Conservation (phyloP, 148 eudicot species). For the Heliamphora exappendiculata region DNA sequence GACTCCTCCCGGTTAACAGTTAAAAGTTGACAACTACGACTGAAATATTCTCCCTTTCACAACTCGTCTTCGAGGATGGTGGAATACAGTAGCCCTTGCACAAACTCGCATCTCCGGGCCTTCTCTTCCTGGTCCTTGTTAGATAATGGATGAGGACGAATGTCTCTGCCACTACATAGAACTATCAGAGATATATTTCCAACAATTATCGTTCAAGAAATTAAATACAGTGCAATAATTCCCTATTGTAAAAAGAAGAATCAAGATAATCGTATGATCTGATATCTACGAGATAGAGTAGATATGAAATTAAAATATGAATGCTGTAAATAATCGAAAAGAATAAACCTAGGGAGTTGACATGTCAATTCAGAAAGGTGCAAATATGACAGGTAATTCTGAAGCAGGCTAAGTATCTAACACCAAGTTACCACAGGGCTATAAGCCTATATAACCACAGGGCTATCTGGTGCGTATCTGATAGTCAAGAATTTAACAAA, state of each 20-base stretch:
- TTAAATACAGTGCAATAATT: neutral
- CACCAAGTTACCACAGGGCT: too few relatives aligned
- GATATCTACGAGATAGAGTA: neutral
- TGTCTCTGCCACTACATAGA: constrained; percentile 24
- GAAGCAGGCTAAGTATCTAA: too few relatives aligned
- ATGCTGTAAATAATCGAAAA: too few relatives aligned
- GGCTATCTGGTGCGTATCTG: too few relatives aligned
- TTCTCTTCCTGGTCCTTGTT: constrained; percentile 40
- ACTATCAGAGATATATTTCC: neutral
- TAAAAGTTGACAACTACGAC: constrained; percentile 1
- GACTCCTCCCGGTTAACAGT: constrained; percentile 1
- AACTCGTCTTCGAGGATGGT: constrained; percentile 45
- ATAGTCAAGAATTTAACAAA: neutral
- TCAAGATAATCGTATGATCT: neutral
- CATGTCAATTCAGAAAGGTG: too few relatives aligned
- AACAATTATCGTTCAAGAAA: neutral
- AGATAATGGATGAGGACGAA: constrained; percentile 21
- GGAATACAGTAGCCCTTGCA: constrained; percentile 41
- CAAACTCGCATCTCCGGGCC: constrained; percentile 37
- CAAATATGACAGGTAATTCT: too few relatives aligned
- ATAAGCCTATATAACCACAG: too few relatives aligned
- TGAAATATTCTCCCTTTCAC: constrained; percentile 19
- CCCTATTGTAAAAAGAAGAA: neutral
- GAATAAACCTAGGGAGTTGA: too few relatives aligned
- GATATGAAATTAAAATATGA: neutral